Evolutionary conservation across 257 asterid species (phyloP).

Genomic region (Solanum bukasovii): DNA sequence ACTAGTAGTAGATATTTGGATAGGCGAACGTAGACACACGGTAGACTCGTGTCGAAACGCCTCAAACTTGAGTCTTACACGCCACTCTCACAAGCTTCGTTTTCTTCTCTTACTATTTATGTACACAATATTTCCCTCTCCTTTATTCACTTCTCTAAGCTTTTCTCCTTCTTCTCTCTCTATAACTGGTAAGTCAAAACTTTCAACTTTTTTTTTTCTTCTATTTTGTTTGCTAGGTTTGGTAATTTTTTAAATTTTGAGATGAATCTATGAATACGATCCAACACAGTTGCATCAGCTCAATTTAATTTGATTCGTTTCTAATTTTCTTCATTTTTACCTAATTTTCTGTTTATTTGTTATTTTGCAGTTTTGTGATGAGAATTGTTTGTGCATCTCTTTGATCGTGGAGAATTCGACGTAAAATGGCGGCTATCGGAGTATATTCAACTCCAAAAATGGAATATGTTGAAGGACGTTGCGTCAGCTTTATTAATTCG

Average conservation of each 20-base stretch:
- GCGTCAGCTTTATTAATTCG: constrained; percentile 19
- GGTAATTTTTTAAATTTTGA: background rate
- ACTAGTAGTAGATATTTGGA: constrained; percentile 22
- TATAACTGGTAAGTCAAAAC: background rate
- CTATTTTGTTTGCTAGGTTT: background rate
- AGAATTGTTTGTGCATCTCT: background rate
- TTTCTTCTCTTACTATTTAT: background rate
- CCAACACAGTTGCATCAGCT: background rate
- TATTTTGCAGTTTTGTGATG: background rate
- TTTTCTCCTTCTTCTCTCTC: background rate
- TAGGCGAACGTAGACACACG: constrained; percentile 37
- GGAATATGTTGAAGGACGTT: constrained; percentile 36
- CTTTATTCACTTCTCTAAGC: background rate
- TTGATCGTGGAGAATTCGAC: background rate
- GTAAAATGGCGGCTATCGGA: constrained; percentile 49
- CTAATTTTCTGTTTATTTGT: background rate
- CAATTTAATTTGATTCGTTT: background rate
- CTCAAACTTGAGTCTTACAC: constrained; percentile 41
- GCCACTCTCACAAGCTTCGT: constrained; percentile 51
- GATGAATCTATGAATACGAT: background rate
- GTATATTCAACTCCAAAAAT: constrained; percentile 37
- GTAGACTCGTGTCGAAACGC: constrained; percentile 41
- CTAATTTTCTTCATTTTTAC: background rate
- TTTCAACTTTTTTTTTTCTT: no score
- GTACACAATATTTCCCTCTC: background rate